Base-by-base conservation (phyloP, 352 stramenopile genomes). In the Phytopythium kandeliae region DNA sequence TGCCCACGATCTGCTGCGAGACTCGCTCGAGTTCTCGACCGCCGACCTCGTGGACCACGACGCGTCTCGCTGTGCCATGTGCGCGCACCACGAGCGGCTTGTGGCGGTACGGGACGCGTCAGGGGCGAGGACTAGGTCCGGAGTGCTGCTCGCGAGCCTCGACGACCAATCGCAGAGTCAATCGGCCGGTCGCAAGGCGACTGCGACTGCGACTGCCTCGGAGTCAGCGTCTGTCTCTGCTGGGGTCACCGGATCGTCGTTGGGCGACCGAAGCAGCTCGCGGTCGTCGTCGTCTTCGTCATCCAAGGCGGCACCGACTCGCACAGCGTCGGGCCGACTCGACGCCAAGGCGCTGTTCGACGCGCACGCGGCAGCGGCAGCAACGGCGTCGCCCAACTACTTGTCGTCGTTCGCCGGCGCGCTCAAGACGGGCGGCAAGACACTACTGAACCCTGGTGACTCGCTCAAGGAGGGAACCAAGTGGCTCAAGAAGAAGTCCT, bases 21-120 rank as follows among this genome's bases (percentile, higher is more conserved):
- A 68, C 22, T 86, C 74, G 8, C 63, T 62, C 22, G 63, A 65
- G 24, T 83, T 83, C 42, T 74, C 74, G 15, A 71, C 89, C 8
- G 74, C 74, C 15, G 80, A 93, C 28, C 62, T 93, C 19, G 70
- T 76, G 22, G 83, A 93, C 50, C 83, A 93, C 54, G 76, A 93
- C 45, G 68, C 70, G 0, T 60, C 69, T 5, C 63, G 67, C 11
- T 93, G 83, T 40, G 57, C 55, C 13, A 68, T 92, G 26, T 93
- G 83, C 33, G 58, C 67, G 43, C 78, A 90, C 40, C 71, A 83
- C 19, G 67, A 78, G 3, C 54, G 64, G 37, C 55, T 69, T 11
- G 45, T 28, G 7, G 19, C 8, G 5, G 28, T 51, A 4, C 45
- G 22, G 22, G 30, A 28, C n/a, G 28, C 44, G 17, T 9, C 44